Evolutionary conservation across 176 grass and related monocot genomes (phyloP).

Genomic region (Elymus sibiricus): DNA sequence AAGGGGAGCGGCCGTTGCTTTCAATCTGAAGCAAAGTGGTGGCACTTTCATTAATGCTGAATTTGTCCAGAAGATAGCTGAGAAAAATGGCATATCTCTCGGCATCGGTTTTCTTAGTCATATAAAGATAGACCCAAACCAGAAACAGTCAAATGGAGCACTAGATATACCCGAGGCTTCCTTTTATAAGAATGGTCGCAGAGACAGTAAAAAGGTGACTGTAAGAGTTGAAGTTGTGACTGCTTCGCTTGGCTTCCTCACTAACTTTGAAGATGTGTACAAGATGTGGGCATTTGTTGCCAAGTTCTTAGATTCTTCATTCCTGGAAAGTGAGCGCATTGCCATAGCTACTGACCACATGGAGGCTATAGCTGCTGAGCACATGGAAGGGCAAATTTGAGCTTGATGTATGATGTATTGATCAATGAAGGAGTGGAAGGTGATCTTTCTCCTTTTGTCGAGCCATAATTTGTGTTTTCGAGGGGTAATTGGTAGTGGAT

Average conservation of each 20-base stretch:
- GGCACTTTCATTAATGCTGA: conserved; percentile 72
- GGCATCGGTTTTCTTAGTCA: conserved; percentile 93
- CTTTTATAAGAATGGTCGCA: conserved; percentile 50
- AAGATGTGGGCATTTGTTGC: conserved; percentile 97
- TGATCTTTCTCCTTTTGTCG: conserved; percentile 46
- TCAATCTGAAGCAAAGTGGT: conserved; percentile 82
- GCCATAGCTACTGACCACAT: conserved; percentile 36
- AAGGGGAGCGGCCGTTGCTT: conserved; percentile 95
- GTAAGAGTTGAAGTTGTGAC: conserved; percentile 91
- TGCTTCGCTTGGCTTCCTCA: conserved; percentile 92
- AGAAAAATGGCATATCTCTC: conserved; percentile 84
- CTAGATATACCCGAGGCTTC: conserved; percentile 51
- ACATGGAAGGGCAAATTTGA: conserved; percentile 50
- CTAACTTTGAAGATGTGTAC: conserved; percentile 99
- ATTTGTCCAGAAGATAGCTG: conserved; percentile 93
- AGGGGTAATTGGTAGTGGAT: conserved; percentile 45
- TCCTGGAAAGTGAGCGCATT: conserved; percentile 64
- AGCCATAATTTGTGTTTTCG: conserved; percentile 27
- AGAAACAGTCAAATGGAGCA: conserved; percentile 56
- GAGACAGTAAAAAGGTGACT: conserved; percentile 63
- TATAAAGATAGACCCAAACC: conserved; percentile 65
- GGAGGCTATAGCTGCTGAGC: conserved; percentile 46
- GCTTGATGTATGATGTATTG: conserved; percentile 43
- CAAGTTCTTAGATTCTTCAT: conserved; percentile 83
- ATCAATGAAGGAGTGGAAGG: conserved; percentile 34